These are phyloP conservation scores for Grosmannia huntii DNA, from an alignment of 2,329 filamentous ascomycete genomes.

Conservation along the genomic window DNA sequence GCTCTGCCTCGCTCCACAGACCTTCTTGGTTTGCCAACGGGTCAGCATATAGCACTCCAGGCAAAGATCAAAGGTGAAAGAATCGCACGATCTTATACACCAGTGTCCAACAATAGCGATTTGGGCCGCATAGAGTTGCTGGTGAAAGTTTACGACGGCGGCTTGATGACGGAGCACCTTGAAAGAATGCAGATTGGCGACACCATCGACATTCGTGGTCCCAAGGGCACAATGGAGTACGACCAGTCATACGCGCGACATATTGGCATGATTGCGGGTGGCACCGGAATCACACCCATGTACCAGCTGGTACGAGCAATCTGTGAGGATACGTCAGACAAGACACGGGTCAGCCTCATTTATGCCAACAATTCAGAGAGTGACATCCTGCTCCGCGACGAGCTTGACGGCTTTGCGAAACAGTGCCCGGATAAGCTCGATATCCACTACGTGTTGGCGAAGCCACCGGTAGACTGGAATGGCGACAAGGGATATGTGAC, in stretches of 20 bases:
- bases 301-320: neutral
- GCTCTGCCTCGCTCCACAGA: neutral
- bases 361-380: neutral
- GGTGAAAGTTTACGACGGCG: neutral
- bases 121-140: neutral
- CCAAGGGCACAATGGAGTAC: neutral
- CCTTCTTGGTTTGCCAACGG: neutral
- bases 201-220: neutral
- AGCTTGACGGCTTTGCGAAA: neutral
- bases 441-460: neutral
- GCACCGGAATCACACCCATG: neutral
- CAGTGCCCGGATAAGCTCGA: neutral
- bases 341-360: neutral
- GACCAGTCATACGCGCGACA: neutral
- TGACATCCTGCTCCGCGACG: neutral
- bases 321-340: neutral
- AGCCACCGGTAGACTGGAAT: neutral
- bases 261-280: neutral
- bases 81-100: neutral
- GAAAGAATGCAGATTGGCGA: neutral
- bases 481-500: neutral
- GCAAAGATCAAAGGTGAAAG: neutral
- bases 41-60: neutral
- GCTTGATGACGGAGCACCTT: neutral
- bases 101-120: neutral